Evolutionary conservation across 2,329 filamentous ascomycete genomes (phyloP).

Genomic region (Periconia digitata): DNA sequence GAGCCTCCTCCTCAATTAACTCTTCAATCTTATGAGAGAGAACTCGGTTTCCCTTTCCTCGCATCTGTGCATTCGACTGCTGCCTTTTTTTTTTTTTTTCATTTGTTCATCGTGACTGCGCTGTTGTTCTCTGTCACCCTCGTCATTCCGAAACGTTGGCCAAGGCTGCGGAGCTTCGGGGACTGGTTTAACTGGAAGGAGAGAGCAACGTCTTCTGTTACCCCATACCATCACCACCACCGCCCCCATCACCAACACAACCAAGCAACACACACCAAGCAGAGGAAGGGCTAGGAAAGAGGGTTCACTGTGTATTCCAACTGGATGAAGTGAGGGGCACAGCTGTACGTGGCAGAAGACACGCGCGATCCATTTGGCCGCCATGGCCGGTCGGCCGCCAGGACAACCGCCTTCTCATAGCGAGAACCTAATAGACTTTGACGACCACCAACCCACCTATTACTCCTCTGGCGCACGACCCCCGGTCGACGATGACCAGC

Average conservation of each 20-base stretch:
- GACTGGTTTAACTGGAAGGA: conserved; percentile 13
- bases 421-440: conserved; percentile 71
- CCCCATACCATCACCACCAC: conserved; percentile 5
- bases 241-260: conserved; percentile 1
- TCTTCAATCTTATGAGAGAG: background rate
- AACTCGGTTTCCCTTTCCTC: background rate
- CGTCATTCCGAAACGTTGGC: conserved; percentile 14
- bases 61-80: background rate
- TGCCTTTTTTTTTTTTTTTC: background rate
- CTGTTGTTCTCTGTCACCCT: background rate
- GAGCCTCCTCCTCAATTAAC: background rate
- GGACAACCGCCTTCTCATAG: conserved; percentile 51
- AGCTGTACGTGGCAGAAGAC: conserved; percentile 26
- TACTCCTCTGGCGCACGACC: conserved; percentile 73
- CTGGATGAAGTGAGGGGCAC: conserved; percentile 27
- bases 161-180: conserved; percentile 16
- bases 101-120: background rate
- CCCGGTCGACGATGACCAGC: conserved; percentile 77
- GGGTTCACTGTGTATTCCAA: conserved; percentile 4
- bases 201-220: conserved; percentile 5
- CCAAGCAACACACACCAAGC: conserved; percentile 4
- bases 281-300: background rate
- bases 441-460: conserved; percentile 72
- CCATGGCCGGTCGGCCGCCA: conserved; percentile 58
- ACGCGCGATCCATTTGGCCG: conserved; percentile 28